Evolutionary conservation across 805 yeast genomes (phyloP), one percentile per base, ranked within the genome.

Genomic region (Yamadazyma scolyti): DNA sequence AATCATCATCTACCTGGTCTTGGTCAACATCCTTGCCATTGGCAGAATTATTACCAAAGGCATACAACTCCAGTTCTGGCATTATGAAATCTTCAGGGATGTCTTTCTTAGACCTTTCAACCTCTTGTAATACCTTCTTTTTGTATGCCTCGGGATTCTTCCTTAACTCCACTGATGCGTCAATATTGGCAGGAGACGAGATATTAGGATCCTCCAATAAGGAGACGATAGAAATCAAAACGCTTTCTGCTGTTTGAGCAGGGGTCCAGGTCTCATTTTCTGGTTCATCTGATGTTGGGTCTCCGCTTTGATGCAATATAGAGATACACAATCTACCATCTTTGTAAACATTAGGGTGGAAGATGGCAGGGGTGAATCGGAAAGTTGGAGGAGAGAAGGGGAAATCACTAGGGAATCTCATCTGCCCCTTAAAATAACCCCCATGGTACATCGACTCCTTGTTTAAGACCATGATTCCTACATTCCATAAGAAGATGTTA

Each of bases 231-330:
- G 95, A 84, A 33, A 90, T 82, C 49, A 90, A 72, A 7, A 90
- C 96, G 19, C 84, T 70, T 60, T 90, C 97, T 7, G 87, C 97
- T 15, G 93, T 82, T 64, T 89, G 96, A 2, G 86, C 93, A 3
- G 89, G 94, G 13, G 84, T 77, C 97, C 97, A 88, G 12, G 95
- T 88, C 62, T 89, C 97, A 35, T 82, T 81, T 48, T 87, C 95
- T 2, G 89, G 90, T 57, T 89, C 96, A 44, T 87, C 96, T 21
- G 85, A 75, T 30, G 90, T 81, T 12, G 83, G 84, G 53, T 88
- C 95, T 15, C 96, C 97, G 11, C 90, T 83, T 44, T 82, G 85
- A 58, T 90, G 97, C 39, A 90, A 68, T 42, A 90, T 90, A 31
- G 96, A 86, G 39, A 89, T 88, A 68, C 97, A 90, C 27, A 93